Conservation (phyloP, 768 basidiomycete species). For the Multifurca ochricompacta region DNA sequence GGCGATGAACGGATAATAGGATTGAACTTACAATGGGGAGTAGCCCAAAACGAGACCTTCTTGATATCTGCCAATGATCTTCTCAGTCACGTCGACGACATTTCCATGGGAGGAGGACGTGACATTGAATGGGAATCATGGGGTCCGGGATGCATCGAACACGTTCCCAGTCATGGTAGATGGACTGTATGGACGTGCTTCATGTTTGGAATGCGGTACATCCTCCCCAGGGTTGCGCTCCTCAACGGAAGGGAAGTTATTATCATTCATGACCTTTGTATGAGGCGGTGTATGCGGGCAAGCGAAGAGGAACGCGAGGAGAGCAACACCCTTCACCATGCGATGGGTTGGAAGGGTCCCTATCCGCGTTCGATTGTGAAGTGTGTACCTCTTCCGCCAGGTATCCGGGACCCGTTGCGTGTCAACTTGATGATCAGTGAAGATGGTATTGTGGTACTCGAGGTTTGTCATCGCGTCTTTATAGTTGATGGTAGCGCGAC, state of each 20-base stretch:
- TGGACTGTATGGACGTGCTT: conserved; percentile 13
- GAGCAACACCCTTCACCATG: conserved; percentile 1
- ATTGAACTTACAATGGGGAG: background rate
- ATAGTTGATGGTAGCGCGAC: conserved; percentile 3
- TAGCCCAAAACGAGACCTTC: background rate
- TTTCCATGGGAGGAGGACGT: background rate
- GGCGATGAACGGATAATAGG: conserved; percentile 9
- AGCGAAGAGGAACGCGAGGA: conserved; percentile 9
- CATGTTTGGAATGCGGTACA: conserved; percentile 18
- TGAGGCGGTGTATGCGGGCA: conserved; percentile 4
- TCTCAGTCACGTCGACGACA: background rate
- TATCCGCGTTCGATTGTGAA: conserved; percentile 10
- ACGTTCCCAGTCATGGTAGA: background rate
- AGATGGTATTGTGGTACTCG: conserved; percentile 15
- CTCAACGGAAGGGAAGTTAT: background rate
- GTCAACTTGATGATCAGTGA: conserved; percentile 19
- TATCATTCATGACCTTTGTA: conserved; percentile 16
- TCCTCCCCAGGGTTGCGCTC: background rate
- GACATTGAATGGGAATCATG: conserved; percentile 13
- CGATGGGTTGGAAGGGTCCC: background rate
- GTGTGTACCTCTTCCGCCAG: conserved; percentile 4
- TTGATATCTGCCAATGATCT: conserved; percentile 7
- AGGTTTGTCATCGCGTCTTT: conserved; percentile 12
- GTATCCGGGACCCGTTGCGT: background rate
- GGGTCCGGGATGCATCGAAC: background rate